Base-by-base conservation (phyloP, 305 asterid species). In the Fraxinus angustifolia region DNA sequence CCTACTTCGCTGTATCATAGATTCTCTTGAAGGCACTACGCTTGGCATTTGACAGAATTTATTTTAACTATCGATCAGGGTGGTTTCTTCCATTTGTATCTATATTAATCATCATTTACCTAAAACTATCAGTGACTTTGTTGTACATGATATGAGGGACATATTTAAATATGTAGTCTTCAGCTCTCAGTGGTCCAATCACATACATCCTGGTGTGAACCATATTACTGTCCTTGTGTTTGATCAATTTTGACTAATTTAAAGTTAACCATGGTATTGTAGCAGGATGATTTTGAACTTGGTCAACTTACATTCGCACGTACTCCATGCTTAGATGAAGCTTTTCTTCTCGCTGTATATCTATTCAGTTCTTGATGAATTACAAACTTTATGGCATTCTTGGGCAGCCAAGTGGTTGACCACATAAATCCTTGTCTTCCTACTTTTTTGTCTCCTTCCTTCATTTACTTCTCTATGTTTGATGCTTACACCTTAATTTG, bases 401-500 rank as follows among this genome's bases (percentile, higher is more conserved):
- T 48, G 21, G 83, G 38, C 68, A 48, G 58, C 30, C 62, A 35
- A 67, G 23, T 70, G 40, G 42, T 11, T 62, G 71, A 67, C 35
- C 35, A 31, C 40, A 67, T 23, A 60, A 60, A 60, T 60, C 5
- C 26, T 14, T 1, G 17, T 26, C 17, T 30, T 67, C 50, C 19
- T 33, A 16, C 36, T 3, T 3, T 33, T 3, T 33, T 67, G 79
- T 14, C 70, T 35, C 35, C 21, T 65, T 6, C 31, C 67, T 76
- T 26, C 28, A 78, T 36, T 78, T 58, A 58, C 30, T 58, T 58
- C 10, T 62, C 33, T 74, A 19, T 42, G 77, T 31, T 16, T 65
- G 77, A 79, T 58, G 76, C 28, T 23, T 60, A 8, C 68, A 11
- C 40, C 50, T 71, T 77, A 75, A 86, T 76, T 87, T 86, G 79